These are phyloP conservation scores for Penicillium sp. DNA, from an alignment of 2,329 filamentous ascomycete genomes.

Conservation along the genomic window DNA sequence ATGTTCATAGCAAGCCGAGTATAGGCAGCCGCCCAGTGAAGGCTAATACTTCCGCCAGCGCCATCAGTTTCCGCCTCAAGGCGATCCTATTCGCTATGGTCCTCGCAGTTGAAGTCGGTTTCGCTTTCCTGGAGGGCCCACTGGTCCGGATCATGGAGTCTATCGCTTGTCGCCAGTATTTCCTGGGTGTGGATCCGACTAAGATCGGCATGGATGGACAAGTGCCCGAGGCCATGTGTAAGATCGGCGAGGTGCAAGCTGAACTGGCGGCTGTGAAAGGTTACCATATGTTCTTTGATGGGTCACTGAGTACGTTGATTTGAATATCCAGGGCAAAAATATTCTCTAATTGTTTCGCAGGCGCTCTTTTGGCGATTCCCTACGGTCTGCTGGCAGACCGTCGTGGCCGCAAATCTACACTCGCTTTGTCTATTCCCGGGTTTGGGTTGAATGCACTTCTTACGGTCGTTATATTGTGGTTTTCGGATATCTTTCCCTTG, in stretches of 20 bases:
- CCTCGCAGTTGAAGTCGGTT: conserved; percentile 46
- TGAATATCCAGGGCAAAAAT: too few relatives aligned
- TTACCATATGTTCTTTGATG: conserved; percentile 51
- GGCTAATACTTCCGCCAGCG: conserved; percentile 19
- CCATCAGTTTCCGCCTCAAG: conserved; percentile 38
- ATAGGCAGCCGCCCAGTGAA: neutral
- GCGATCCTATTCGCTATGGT: conserved; percentile 45
- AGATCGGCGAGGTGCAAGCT: conserved; percentile 49
- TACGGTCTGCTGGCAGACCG: conserved; percentile 52
- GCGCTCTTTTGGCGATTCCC: conserved; percentile 49
- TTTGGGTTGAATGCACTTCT: conserved; percentile 38
- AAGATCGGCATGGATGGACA: conserved; percentile 43
- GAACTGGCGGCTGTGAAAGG: conserved; percentile 52
- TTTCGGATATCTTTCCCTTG: conserved; percentile 43
- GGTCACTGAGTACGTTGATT: conserved; percentile 34
- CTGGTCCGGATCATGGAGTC: conserved; percentile 50
- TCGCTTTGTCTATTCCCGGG: conserved; percentile 44
- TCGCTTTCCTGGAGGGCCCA: conserved; percentile 45
- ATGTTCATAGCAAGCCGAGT: neutral
- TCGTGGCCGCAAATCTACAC: conserved; percentile 47
- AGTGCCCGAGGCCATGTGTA: conserved; percentile 51
- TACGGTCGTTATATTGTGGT: conserved; percentile 37
- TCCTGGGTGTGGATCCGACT: conserved; percentile 41
- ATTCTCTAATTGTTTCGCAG: conserved; percentile 25
- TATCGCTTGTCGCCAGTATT: conserved; percentile 50